Base-by-base conservation (phyloP, 139 green algal genomes). In the Eudorina sp. region DNA sequence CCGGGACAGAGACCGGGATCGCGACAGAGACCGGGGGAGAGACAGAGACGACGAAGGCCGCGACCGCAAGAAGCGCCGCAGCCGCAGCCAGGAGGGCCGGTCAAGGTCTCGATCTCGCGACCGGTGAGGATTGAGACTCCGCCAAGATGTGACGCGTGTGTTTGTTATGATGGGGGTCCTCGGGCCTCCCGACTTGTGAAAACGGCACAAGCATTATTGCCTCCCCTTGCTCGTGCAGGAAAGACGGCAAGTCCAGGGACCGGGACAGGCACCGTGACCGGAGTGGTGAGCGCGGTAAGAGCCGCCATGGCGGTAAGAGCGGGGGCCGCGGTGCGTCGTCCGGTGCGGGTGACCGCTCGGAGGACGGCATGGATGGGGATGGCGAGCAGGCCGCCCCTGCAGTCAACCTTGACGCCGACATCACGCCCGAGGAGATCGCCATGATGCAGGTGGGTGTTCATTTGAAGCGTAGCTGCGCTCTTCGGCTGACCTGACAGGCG, bases 391-490 rank as follows among this genome's bases (percentile, higher is more conserved):
- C 27, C 23, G 58, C 25, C 36, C n/a, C 60, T 0, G 72, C 81
- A 21, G 85, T 96, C 11, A 89, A 94, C 4, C 90, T 98, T 45
- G 91, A 96, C 84, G 94, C 94, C 0, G 95, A 96, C 41, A 86
- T 98, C 55, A 96, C 94, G 4, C 78, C 94, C 0, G 96, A 98
- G 80, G 96, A 98, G 89, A 94, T 98, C 36, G 89, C 94, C 62
- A 96, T 98, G 94, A 98, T 98, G 96, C 80, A 89, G 84, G 84
- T 89, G 31, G 29, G 45, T 75, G 46, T 74, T 3, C 34, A 38
- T 73, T 43, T 38, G 21, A 16, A 43, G 64, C 29, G 27, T 38
- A 19, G 64, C 11, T 18, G 64, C 11, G 25, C 64, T 38, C 29
- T 23, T 43, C 21, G 64, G 25, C n/a, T 73, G 34, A 18, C 76